phyloP scores from a whole-genome alignment of 306 rosid species.

The Hippophae tibetana region DNA sequence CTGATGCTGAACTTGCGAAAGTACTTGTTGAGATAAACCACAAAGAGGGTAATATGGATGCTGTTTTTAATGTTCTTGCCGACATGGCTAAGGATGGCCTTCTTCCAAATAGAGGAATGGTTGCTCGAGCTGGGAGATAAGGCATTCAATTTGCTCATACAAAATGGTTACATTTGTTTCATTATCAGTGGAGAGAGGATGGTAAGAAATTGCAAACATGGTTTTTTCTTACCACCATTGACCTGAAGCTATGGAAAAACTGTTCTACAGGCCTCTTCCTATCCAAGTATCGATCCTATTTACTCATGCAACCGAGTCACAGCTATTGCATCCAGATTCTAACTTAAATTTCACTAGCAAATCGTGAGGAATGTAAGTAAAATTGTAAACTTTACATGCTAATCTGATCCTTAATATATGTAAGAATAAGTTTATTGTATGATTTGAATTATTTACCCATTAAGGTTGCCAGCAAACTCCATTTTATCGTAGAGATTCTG shows the following conservation, averaged over 20 bases:
- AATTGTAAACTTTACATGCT: background rate
- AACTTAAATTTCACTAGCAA: background rate
- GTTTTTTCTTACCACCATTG: background rate
- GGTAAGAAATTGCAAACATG: background rate
- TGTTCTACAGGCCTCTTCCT: background rate
- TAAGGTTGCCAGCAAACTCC: too few relatives aligned
- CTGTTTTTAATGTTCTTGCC: conserved; percentile 46
- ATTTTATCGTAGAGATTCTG: too few relatives aligned
- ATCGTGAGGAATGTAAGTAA: conserved; percentile 1
- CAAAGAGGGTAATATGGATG: conserved; percentile 85
- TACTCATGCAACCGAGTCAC: background rate
- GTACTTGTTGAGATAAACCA: conserved; percentile 60
- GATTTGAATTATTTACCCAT: background rate
- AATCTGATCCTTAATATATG: background rate
- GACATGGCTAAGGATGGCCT: conserved; percentile 85
- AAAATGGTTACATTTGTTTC: background rate
- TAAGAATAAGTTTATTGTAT: background rate
- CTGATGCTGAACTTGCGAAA: conserved; percentile 66
- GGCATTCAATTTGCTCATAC: background rate
- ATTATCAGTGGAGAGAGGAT: background rate
- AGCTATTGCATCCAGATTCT: background rate
- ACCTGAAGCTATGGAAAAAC: background rate
- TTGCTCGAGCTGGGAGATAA: conserved; percentile 12
- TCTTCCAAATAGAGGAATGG: conserved; percentile 46
- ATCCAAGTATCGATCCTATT: background rate